Percentiles rank a stretch among this genome's conserved stretches.
Evolutionary conservation across 345 rosid species (phyloP).

Genomic region (Boechera stricta): DNA sequence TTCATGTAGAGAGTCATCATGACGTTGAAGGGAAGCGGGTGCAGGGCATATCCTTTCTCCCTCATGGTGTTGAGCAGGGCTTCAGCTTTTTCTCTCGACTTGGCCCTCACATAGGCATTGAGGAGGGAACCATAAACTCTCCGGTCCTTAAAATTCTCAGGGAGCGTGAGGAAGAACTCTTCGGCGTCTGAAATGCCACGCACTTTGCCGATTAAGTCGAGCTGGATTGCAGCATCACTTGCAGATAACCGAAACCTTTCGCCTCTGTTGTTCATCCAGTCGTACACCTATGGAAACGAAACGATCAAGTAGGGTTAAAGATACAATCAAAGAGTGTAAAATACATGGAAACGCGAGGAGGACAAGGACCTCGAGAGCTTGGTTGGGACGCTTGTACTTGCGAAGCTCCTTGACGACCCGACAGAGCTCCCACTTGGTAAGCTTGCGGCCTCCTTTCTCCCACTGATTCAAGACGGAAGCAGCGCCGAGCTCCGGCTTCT

Average conservation of each 20-base stretch:
- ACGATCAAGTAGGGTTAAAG: conserved; percentile 6
- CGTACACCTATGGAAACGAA: conserved; percentile 56
- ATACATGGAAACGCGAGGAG: neutral
- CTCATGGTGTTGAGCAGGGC: conserved; percentile 67
- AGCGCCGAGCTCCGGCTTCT: conserved; percentile 75
- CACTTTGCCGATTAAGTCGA: conserved; percentile 87
- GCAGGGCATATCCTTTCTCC: conserved; percentile 62
- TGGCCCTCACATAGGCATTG: conserved; percentile 72
- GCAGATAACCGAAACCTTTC: conserved; percentile 72
- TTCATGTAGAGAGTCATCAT: conserved; percentile 99
- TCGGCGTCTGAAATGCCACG: conserved; percentile 77
- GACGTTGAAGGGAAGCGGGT: conserved; percentile 86
- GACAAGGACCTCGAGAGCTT: conserved; percentile 78
- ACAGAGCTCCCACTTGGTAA: conserved; percentile 87
- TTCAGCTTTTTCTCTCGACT: conserved; percentile 74
- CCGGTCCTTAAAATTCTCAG: conserved; percentile 71
- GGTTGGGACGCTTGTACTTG: conserved; percentile 70
- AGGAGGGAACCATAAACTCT: conserved; percentile 84
- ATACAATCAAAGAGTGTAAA: neutral
- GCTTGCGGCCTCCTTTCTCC: conserved; percentile 72
- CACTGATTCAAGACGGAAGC: conserved; percentile 71
- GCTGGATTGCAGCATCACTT: conserved; percentile 94
- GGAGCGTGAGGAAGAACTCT: conserved; percentile 60
- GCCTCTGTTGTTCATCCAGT: conserved; percentile 86
- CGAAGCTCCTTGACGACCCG: conserved; percentile 90